Conservation (phyloP, 306 rosid genomes). For the Dryas octopetala region DNA sequence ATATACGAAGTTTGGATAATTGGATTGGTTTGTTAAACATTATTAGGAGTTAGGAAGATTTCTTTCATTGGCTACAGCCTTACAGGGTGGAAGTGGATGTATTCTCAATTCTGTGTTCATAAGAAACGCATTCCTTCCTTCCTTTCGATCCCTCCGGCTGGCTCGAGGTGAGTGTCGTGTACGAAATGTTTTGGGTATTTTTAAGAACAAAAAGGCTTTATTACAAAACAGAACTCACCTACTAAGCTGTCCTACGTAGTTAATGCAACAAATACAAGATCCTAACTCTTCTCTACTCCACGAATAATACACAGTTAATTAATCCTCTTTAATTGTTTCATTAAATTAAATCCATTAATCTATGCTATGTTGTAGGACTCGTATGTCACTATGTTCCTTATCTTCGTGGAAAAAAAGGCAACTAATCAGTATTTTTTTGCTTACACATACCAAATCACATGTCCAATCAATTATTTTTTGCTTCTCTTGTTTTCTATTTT, state of each 20-base stretch:
- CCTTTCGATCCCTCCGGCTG: constrained; percentile 3
- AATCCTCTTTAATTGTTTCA: neutral
- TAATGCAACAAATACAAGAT: constrained; percentile 16
- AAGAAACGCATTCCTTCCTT: neutral
- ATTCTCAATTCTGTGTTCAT: too few relatives aligned
- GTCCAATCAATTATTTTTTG: too few relatives aligned
- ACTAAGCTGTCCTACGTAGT: neutral
- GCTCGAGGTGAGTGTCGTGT: constrained; percentile 43
- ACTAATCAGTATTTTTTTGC: too few relatives aligned
- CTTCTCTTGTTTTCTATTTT: too few relatives aligned
- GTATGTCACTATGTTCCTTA: neutral
- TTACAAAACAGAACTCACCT: neutral
- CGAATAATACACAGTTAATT: neutral
- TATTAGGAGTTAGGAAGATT: too few relatives aligned
- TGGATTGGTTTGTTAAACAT: neutral
- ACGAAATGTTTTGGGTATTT: constrained; percentile 40
- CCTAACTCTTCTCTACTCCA: constrained; percentile 26
- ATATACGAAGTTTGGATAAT: neutral
- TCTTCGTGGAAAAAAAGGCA: neutral
- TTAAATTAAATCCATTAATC: neutral
- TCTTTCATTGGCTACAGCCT: too few relatives aligned
- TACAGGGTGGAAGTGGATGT: too few relatives aligned
- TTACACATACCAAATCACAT: too few relatives aligned
- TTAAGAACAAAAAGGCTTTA: neutral
- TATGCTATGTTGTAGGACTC: too few relatives aligned